Percentiles rank a stretch among this genome's conserved stretches.
Evolutionary conservation across 129 eudicot species (phyloP).

Genomic region (Artemisia tridentata): DNA sequence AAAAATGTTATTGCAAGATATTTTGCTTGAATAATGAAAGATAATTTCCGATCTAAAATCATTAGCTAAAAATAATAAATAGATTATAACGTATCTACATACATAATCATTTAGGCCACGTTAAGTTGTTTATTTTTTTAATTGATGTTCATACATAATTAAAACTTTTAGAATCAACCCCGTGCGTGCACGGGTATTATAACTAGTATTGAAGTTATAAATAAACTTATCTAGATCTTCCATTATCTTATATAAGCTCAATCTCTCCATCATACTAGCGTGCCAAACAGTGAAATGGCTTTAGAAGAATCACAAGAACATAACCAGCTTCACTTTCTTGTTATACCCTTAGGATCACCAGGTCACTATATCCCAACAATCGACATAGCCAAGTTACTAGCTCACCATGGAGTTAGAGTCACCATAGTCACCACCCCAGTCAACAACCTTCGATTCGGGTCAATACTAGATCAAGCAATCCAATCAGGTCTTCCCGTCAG

Average conservation of each 20-base stretch:
- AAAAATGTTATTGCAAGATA: too few relatives aligned
- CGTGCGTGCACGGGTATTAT: too few relatives aligned
- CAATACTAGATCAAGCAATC: constrained; percentile 45
- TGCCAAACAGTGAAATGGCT: constrained; percentile 18
- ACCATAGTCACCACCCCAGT: constrained; percentile 42
- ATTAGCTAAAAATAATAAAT: too few relatives aligned
- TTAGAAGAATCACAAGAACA: constrained; percentile 18
- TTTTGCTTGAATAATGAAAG: too few relatives aligned
- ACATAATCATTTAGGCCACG: too few relatives aligned
- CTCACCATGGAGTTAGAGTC: constrained; percentile 41
- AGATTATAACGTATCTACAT: too few relatives aligned
- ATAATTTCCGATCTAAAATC: too few relatives aligned
- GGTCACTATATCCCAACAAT: constrained; percentile 66
- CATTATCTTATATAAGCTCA: background rate
- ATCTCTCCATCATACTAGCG: constrained; percentile 3
- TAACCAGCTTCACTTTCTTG: constrained; percentile 49
- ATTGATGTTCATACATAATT: too few relatives aligned
- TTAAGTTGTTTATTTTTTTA: too few relatives aligned
- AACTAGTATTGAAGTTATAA: too few relatives aligned
- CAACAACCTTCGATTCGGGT: constrained; percentile 28
- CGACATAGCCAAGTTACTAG: constrained; percentile 50
- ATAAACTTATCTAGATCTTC: too few relatives aligned
- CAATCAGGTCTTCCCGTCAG: constrained; percentile 39
- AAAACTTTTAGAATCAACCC: too few relatives aligned
- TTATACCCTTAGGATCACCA: constrained; percentile 48